Conservation (phyloP, 1,284 basidiomycete genomes). For the Blastosporella zonata region DNA sequence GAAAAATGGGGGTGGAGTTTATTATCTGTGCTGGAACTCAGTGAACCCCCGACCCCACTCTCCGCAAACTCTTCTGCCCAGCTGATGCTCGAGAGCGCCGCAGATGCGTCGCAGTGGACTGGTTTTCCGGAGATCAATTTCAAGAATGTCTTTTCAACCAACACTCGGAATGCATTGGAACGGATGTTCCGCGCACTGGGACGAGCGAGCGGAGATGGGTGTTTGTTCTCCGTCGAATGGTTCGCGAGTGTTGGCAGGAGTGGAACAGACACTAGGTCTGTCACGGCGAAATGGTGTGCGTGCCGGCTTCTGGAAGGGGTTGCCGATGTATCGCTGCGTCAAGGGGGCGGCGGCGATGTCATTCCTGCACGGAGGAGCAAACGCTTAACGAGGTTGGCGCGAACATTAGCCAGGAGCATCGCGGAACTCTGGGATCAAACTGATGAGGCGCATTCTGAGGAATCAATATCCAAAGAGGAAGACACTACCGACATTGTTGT, state of each 20-base stretch:
- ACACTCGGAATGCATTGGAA: conserved; percentile 54
- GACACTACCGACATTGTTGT: conserved; percentile 27
- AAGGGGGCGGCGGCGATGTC: conserved; percentile 23
- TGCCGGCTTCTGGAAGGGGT: conserved; percentile 73
- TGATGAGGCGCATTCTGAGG: conserved; percentile 27
- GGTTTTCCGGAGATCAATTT: conserved; percentile 62
- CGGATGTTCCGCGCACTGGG: conserved; percentile 76
- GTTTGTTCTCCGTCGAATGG: conserved; percentile 79
- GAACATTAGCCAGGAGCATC: conserved; percentile 59
- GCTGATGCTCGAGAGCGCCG: conserved; percentile 55
- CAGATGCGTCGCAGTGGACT: conserved; percentile 33
- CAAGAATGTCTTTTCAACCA: conserved; percentile 56
- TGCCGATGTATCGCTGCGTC: conserved; percentile 40
- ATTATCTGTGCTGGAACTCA: conserved; percentile 73
- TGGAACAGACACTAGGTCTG: conserved; percentile 45
- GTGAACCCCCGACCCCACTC: conserved; percentile 49
- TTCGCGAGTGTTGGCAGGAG: conserved; percentile 61
- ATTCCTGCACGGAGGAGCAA: conserved; percentile 33
- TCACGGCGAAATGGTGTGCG: conserved; percentile 84
- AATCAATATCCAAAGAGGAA: conserved; percentile 24
- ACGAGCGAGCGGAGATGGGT: conserved; percentile 61
- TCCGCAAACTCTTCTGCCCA: conserved; percentile 47
- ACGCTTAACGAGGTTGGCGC: conserved; percentile 62
- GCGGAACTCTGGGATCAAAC: conserved; percentile 67
- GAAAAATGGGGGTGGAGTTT: conserved; percentile 89